Percentiles rank a stretch among this genome's conserved stretches.
Conservation (phyloP, 257 asterid species). For the Solanum okadae region DNA sequence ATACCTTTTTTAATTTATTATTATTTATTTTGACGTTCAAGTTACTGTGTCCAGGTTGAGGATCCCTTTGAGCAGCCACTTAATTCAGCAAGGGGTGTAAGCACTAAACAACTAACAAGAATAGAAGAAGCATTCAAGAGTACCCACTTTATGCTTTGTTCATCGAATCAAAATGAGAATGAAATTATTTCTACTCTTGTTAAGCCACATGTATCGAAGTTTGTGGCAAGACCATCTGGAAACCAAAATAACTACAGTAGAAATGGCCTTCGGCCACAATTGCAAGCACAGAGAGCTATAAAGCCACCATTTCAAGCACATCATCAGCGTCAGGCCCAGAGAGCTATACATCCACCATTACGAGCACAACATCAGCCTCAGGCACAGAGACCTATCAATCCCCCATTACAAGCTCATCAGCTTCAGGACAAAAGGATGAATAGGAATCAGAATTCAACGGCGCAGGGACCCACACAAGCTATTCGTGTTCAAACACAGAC, state of each 20-base stretch:
- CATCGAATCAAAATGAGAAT: slow-evolving; percentile 28
- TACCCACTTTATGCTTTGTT: slow-evolving; percentile 31
- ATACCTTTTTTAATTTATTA: neutral
- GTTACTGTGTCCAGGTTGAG: slow-evolving; percentile 47
- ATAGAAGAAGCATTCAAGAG: slow-evolving; percentile 44
- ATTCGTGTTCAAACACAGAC: slow-evolving; percentile 16
- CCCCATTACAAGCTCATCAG: slow-evolving; percentile 7
- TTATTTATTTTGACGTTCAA: neutral
- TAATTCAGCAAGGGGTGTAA: slow-evolving; percentile 71
- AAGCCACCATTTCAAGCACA: slow-evolving; percentile 6
- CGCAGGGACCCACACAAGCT: neutral
- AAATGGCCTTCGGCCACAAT: slow-evolving; percentile 14
- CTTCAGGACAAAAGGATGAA: neutral
- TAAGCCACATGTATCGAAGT: slow-evolving; percentile 34
- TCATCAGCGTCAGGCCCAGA: neutral
- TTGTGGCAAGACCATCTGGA: slow-evolving; percentile 18
- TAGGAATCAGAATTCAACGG: neutral
- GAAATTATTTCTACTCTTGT: slow-evolving; percentile 32
- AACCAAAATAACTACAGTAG: slow-evolving; percentile 20
- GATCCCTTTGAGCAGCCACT: slow-evolving; percentile 95
- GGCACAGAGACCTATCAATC: neutral
- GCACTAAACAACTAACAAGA: slow-evolving; percentile 37
- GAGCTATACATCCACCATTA: neutral
- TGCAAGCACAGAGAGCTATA: slow-evolving; percentile 4
- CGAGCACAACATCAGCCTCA: neutral